Conservation (phyloP, 1,284 basidiomycete genomes). For the Microbotryomycetes sp. region DNA sequence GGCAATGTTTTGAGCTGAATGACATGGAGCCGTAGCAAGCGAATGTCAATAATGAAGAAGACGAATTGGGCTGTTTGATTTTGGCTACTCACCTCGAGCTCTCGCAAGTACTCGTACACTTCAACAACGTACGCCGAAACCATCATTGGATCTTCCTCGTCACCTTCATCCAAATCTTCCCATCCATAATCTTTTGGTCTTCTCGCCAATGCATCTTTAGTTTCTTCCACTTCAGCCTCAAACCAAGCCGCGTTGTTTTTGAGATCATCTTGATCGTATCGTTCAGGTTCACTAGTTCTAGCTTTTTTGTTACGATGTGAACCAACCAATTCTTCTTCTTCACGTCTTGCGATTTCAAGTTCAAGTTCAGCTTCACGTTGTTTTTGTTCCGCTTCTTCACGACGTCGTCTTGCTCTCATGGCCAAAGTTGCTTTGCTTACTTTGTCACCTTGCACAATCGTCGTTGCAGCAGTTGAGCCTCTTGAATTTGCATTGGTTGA, state of each 20-base stretch:
- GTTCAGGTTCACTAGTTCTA: constrained; percentile 27
- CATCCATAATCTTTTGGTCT: constrained; percentile 50
- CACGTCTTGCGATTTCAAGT: constrained; percentile 16
- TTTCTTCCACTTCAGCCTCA: constrained; percentile 7
- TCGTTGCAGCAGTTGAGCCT: too few relatives aligned
- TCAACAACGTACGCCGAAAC: constrained; percentile 93
- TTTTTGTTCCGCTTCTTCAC: constrained; percentile 22
- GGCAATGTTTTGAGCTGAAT: constrained; percentile 70
- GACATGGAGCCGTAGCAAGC: background rate
- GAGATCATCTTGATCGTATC: constrained; percentile 5
- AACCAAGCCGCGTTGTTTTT: constrained; percentile 8
- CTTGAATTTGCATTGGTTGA: too few relatives aligned
- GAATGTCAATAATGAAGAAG: background rate
- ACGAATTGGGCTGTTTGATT: background rate
- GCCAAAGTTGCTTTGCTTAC: constrained; percentile 2
- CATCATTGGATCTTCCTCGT: constrained; percentile 92
- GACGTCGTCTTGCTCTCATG: constrained; percentile 12
- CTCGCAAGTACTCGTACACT: constrained; percentile 86
- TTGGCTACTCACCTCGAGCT: constrained; percentile 50
- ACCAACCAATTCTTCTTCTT: constrained; percentile 11
- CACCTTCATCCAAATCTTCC: constrained; percentile 89
- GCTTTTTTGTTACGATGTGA: constrained; percentile 22
- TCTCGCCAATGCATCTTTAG: constrained; percentile 28
- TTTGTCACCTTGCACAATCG: too few relatives aligned
- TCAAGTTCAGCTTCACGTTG: constrained; percentile 17